Conservation (phyloP, 805 yeast species). For the Lachancea sp. region DNA sequence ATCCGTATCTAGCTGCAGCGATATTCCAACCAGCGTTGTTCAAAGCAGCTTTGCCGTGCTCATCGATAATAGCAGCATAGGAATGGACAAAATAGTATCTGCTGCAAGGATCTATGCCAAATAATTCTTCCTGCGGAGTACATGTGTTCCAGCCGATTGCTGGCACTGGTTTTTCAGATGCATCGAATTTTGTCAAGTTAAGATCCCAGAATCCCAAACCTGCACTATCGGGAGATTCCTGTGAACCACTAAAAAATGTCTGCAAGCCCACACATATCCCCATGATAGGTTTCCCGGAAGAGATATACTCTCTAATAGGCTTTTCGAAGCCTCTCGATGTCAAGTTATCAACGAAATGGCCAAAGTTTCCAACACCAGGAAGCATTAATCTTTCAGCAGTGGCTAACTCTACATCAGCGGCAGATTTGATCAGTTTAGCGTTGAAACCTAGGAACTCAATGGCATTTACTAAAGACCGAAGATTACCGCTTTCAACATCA, state of each 20-base stretch:
- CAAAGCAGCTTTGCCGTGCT: slow-evolving; percentile 31
- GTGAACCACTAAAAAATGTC: slow-evolving; percentile 67
- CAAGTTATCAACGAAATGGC: slow-evolving; percentile 79
- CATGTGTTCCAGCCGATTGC: slow-evolving; percentile 91
- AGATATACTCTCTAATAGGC: slow-evolving; percentile 61
- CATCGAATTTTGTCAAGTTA: slow-evolving; percentile 51
- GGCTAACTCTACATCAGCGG: slow-evolving; percentile 43
- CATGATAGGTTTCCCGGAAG: slow-evolving; percentile 81
- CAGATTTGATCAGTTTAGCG: slow-evolving; percentile 53
- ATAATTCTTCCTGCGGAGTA: slow-evolving; percentile 32
- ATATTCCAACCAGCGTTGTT: slow-evolving; percentile 57
- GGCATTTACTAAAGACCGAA: slow-evolving; percentile 85
- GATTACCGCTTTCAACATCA: slow-evolving; percentile 91
- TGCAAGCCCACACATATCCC: slow-evolving; percentile 98
- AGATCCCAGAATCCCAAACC: slow-evolving; percentile 59
- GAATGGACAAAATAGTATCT: slow-evolving; percentile 95
- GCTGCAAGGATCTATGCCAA: slow-evolving; percentile 55
- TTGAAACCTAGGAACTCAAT: slow-evolving; percentile 69
- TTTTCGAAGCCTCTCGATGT: slow-evolving; percentile 52
- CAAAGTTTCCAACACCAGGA: slow-evolving; percentile 98
- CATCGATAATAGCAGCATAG: slow-evolving; percentile 65
- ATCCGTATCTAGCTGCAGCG: slow-evolving; percentile 67
- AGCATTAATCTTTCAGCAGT: slow-evolving; percentile 57
- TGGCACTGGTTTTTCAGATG: slow-evolving; percentile 74
- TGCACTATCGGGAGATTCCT: slow-evolving; percentile 55